A percentile compares a stretch with the other conserved stretches of the same genome.
Conservation (phyloP, 257 asterid genomes). For the Verbena officinalis region DNA sequence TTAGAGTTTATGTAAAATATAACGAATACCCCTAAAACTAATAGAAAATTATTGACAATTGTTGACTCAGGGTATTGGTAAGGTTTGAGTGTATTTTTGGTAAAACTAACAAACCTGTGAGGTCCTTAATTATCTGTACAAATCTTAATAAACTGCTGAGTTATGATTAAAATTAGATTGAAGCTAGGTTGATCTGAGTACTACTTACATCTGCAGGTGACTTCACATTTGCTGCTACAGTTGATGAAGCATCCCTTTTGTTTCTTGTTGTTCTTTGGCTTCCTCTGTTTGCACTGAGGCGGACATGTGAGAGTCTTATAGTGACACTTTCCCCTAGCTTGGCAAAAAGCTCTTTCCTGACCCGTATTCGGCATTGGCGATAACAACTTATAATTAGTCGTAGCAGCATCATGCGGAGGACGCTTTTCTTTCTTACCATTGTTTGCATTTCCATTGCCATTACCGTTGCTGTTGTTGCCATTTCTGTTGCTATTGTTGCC, state of each 20-base stretch:
- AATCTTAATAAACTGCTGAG: too few species aligned
- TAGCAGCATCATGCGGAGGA: conserved; percentile 39
- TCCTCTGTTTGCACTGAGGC: conserved; percentile 51
- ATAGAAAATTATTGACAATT: too few species aligned
- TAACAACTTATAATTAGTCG: conserved; percentile 42
- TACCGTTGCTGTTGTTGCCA: neutral
- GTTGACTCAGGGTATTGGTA: conserved; percentile 57
- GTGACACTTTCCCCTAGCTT: conserved; percentile 44
- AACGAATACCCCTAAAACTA: too few species aligned
- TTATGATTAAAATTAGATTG: too few species aligned
- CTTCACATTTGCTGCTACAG: conserved; percentile 68
- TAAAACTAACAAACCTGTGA: too few species aligned
- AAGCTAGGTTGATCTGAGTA: too few species aligned
- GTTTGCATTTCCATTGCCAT: conserved; percentile 13
- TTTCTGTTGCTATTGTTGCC: neutral
- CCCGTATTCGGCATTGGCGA: conserved; percentile 40
- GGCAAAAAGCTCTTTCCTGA: conserved; percentile 53
- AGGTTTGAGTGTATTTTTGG: too few species aligned
- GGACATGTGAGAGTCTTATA: conserved; percentile 59
- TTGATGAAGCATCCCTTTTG: conserved; percentile 64
- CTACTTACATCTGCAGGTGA: conserved; percentile 62
- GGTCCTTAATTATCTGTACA: too few species aligned
- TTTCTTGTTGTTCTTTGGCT: conserved; percentile 62
- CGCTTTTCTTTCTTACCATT: conserved; percentile 12
- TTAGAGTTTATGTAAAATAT: too few species aligned